A percentile compares a stretch with the other conserved stretches of the same genome.
phyloP scores from a whole-genome alignment of 2,329 filamentous ascomycete genomes.

The Basipetospora sp. region DNA sequence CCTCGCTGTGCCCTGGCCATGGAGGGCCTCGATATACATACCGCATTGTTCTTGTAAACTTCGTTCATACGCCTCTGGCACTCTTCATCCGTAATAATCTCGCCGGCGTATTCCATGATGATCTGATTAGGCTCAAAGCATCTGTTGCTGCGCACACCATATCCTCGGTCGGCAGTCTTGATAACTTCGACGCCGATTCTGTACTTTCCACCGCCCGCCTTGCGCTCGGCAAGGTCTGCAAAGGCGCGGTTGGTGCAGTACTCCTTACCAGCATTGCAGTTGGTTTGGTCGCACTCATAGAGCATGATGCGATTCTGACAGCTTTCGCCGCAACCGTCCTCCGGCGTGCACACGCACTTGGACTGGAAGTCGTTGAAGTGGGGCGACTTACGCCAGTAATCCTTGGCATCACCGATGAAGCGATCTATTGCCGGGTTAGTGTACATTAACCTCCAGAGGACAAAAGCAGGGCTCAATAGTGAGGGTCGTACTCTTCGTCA shows the following conservation, averaged over 20 bases:
- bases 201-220: constrained; percentile 67
- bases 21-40: constrained; percentile 26
- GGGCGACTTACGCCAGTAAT: constrained; percentile 67
- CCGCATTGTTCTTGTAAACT: constrained; percentile 84
- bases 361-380: constrained; percentile 60
- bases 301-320: constrained; percentile 95
- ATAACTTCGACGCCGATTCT: constrained; percentile 89
- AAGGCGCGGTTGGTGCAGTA: constrained; percentile 79
- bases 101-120: constrained; percentile 95
- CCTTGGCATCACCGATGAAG: constrained; percentile 70
- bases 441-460: constrained; percentile 12
- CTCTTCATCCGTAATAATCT: constrained; percentile 90
- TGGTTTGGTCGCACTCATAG: constrained; percentile 85
- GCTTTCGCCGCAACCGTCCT: constrained; percentile 71
- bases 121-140: constrained; percentile 81
- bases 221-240: constrained; percentile 59
- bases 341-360: constrained; percentile 62
- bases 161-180: constrained; percentile 76
- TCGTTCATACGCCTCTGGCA: constrained; percentile 88
- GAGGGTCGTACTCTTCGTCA: constrained; percentile 64
- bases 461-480: neutral
- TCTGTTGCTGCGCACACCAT: constrained; percentile 80
- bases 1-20: too few species aligned
- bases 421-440: constrained; percentile 48
- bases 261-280: constrained; percentile 65